Evolutionary conservation across 2,329 filamentous ascomycete genomes (phyloP), one percentile per base, ranked within the genome.

Genomic region (Microdochium nivale): DNA sequence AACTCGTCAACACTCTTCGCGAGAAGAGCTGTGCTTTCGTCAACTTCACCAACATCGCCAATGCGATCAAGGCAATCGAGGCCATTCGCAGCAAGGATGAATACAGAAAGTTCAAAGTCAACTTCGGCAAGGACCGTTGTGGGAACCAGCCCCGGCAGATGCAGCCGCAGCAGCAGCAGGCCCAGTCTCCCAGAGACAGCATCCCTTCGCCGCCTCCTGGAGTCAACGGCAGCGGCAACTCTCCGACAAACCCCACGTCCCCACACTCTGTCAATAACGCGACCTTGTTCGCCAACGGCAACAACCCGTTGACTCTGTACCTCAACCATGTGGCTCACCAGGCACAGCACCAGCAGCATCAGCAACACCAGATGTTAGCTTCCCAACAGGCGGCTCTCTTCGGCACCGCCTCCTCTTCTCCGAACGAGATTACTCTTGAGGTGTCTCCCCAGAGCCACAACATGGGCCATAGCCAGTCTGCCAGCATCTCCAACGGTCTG

Each of bases 1-100:
- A 99, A 73, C 77, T 99, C 57, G 90, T 99, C 56, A 99, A 99
- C 72, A 88, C 94, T 16, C 76, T 99, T 54, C 86, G 94, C 51
- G 94, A 99, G 77, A 99, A 99, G 84, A 96, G 91, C 74, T 99
- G 94, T 69, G 94, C 94, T 0, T 99, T 99, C 67, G 94, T 99
- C 68, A 99, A 99, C 75, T 99, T 99, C 69, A 99, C 94, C 66
- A 99, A 99, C 74, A 99, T 99, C 66, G 94, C 94, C 65, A 99
- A 99, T 62, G 94, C 94, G 49, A 99, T 99, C 77, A 99, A 99
- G 76, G 94, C 94, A 1, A 99, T 99, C 58, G 94, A 99, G 71
- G 94, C 91, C 23, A 84, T 99, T 58, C 84, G 94, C 53, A 88
- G 90, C 64, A 90, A 91, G 65, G 94, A 97, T 44, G 94, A 99